These are phyloP conservation scores for Pascua sp. DNA, from an alignment of 1,284 basidiomycete species.

Conservation along the genomic window DNA sequence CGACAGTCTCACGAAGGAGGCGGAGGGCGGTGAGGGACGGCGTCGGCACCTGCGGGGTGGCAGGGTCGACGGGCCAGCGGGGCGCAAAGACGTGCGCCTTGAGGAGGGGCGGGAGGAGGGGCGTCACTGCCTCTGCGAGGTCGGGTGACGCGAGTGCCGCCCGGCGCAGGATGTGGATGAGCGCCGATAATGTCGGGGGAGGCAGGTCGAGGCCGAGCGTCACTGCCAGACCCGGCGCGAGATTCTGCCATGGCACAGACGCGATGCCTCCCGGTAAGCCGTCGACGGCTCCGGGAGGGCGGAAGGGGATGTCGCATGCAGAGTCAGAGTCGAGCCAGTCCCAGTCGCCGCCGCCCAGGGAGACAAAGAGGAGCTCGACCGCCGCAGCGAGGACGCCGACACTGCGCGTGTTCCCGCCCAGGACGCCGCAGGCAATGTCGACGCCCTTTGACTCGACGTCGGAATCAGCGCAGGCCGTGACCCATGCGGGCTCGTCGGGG, in stretches of 20 bases:
- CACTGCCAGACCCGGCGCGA: slow-evolving; percentile 29
- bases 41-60: slow-evolving; percentile 46
- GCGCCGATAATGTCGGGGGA: slow-evolving; percentile 46
- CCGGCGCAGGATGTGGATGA: slow-evolving; percentile 63
- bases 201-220: slow-evolving; percentile 30
- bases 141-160: slow-evolving; percentile 59
- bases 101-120: slow-evolving; percentile 58
- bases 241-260: slow-evolving; percentile 36
- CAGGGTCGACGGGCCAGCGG: slow-evolving; percentile 47
- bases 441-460: slow-evolving; percentile 12
- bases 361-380: slow-evolving; percentile 33
- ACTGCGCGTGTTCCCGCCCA: slow-evolving; percentile 7
- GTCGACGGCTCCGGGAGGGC: slow-evolving; percentile 4
- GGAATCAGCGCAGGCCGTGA: slow-evolving; percentile 7
- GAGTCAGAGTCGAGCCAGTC: slow-evolving; percentile 14
- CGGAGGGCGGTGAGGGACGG: slow-evolving; percentile 55
- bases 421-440: slow-evolving; percentile 8
- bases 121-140: slow-evolving; percentile 58
- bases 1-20: slow-evolving; percentile 61
- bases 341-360: slow-evolving; percentile 27
- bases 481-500: not conserved
- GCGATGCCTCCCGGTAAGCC: slow-evolving; percentile 20
- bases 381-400: slow-evolving; percentile 32
- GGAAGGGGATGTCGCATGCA: slow-evolving; percentile 2
- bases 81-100: slow-evolving; percentile 36